phyloP scores from a whole-genome alignment of 2,329 filamentous ascomycete species.

The Penicillium sp. region DNA sequence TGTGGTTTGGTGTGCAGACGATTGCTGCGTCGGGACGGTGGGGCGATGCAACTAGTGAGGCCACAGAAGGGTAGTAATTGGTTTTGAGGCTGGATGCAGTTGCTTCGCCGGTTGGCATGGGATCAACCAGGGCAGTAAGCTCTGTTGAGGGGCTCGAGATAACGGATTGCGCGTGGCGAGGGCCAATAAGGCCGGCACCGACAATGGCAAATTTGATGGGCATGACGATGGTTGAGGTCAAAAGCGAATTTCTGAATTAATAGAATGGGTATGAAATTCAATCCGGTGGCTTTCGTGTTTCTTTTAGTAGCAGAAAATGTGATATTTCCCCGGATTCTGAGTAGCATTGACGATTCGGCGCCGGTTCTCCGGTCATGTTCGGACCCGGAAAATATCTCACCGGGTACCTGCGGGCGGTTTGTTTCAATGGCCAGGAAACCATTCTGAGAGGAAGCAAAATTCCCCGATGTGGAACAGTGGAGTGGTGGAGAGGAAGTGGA shows the following conservation, averaged over 20 bases:
- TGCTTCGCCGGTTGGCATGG: slow-evolving; percentile 31
- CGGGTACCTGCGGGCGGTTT: slow-evolving; percentile 2
- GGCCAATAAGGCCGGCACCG: slow-evolving; percentile 45
- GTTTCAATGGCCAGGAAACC: not conserved
- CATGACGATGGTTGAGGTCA: not conserved
- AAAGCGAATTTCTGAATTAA: no score
- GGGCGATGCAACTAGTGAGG: slow-evolving; percentile 35
- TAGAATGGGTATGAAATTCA: not conserved
- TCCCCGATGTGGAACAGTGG: not conserved
- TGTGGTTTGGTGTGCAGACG: slow-evolving; percentile 53
- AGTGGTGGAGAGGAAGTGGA: slow-evolving; percentile 3
- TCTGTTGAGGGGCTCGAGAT: slow-evolving; percentile 31
- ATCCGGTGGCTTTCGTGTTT: not conserved
- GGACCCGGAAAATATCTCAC: not conserved
- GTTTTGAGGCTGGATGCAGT: slow-evolving; percentile 34
- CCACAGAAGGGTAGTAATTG: slow-evolving; percentile 35
- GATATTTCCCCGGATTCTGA: not conserved
- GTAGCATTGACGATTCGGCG: not conserved
- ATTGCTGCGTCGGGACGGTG: slow-evolving; percentile 47
- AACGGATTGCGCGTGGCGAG: slow-evolving; percentile 43
- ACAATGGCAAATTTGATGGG: slow-evolving; percentile 38
- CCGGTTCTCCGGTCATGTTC: not conserved
- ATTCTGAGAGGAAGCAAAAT: not conserved
- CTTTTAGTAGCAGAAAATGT: not conserved
- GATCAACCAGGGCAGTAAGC: slow-evolving; percentile 43